Base-by-base conservation (phyloP, 2,329 filamentous ascomycete species). In the Sphaerulina vaccinii region DNA sequence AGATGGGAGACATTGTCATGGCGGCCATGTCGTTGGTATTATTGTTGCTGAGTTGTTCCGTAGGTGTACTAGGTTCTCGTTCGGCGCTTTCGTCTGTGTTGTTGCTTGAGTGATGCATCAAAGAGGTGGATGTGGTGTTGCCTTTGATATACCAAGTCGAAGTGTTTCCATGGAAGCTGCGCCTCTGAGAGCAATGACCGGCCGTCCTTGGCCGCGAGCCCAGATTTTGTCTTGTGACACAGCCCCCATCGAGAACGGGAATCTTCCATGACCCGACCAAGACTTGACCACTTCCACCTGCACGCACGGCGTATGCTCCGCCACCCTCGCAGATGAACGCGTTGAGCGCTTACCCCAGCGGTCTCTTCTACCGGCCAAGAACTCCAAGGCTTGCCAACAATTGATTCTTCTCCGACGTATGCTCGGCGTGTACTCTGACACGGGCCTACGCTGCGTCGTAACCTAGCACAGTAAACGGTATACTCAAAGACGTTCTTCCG, bases 1-100 rank as follows among this genome's bases (percentile, higher is more conserved):
- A 45, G 40, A 55, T 52, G 9, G 49, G 51, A 10, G 27, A 32
- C 55, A 58, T 55, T 22, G 55, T 51, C 48, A 57, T 52, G 44
- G 55, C 43, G 18, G 49, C 45, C 51, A 56, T 56, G 39, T 38
- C 41, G n/a, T 43, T 22, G 51, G 49, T 16, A 44, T 15, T 21
- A 22, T 37, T 16, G 33, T 15, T 39, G 35, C n/a, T 23, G 24
- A 6, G 21, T 13, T 47, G 18, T 35, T 33, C 42, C 22, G 44
- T 15, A 3, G 2, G 35, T 27, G 44, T 21, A 9, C n/a, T 15
- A 15, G 44, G 35, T 32, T 43, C 33, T 1, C 29, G 42, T 22
- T 45, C 18, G 10, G n/a, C 22, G 33, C 16, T 15, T 15, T 32
- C 22, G 23, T 43, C 22, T 3, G 22, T 15, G 10, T 43, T 5